Conservation (phyloP, 192 early-diverging fungal species). For the Gamsiella multidivaricata region DNA sequence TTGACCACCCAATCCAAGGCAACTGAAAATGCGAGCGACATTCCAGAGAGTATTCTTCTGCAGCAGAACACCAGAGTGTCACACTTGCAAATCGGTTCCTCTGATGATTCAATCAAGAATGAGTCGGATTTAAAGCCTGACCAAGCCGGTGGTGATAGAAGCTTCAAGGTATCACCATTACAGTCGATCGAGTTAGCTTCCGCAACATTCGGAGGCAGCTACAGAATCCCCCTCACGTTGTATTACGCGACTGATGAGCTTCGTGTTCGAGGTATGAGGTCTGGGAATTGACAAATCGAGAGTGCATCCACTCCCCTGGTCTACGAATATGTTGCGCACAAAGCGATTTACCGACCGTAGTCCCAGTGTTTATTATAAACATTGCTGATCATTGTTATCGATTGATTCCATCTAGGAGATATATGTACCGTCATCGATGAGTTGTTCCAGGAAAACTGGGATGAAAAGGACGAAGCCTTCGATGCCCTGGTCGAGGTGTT, state of each 20-base stretch:
- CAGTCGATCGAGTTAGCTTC: conserved; percentile 26
- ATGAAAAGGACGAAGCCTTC: conserved; percentile 1
- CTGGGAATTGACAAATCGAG: background rate
- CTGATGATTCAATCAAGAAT: too few relatives aligned
- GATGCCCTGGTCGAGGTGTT: conserved; percentile 9
- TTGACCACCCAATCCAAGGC: too few relatives aligned
- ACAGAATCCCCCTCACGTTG: conserved; percentile 8
- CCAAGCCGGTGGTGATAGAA: too few relatives aligned
- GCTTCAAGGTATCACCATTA: conserved; percentile 3
- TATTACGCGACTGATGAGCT: conserved; percentile 32
- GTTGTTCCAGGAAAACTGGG: conserved; percentile 11
- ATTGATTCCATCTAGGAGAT: background rate
- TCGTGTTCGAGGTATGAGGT: conserved; percentile 14
- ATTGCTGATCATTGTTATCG: background rate
- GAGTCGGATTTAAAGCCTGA: too few relatives aligned
- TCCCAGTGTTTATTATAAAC: too few relatives aligned
- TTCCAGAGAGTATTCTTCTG: too few relatives aligned
- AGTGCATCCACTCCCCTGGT: too few relatives aligned
- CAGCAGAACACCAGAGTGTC: too few relatives aligned
- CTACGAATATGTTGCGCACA: too few relatives aligned
- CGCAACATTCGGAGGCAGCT: conserved; percentile 21
- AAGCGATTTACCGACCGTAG: too few relatives aligned
- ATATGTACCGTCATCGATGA: background rate
- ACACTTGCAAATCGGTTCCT: too few relatives aligned
- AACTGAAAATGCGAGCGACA: too few relatives aligned